Evolutionary conservation across 371 early-diverging fungal genomes (phyloP), one percentile per base, ranked within the genome.

Genomic region (Actinomortierella wolfii): DNA sequence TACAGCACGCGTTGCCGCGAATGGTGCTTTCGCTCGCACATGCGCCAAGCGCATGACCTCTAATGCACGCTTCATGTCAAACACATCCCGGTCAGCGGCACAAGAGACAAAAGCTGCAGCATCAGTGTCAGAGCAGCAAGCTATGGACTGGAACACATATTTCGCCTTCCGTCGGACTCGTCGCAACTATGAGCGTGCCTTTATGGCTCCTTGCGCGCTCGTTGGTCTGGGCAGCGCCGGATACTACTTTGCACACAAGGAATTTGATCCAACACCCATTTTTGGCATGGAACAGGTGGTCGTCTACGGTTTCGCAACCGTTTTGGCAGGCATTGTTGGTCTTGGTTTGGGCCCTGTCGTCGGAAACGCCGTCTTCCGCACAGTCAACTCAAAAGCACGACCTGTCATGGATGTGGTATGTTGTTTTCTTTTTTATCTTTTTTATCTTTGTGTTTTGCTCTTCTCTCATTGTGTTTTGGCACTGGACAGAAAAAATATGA

Each of bases 211-310:
- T 1, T 86, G 86, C 23, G 87, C 89, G 0, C 49, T 85, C 3
- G 34, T 81, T 20, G 89, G 90, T 11, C 78, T 91, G 28, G 63
- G 76, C 14, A 85, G 79, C 15, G 86, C 90, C 0, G 83, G 86
- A 13, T 81, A 84, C 40, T 90, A 91, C 56, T 91, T 94, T 70
- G 78, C 85, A 18, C 81, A 86, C 41, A 77, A 91, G 68, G 86
- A 90, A 54, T 85, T 94, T 49, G 91, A 92, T 61, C 93, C 94
- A 0, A 88, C 90, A 23, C 81, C 85, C 23, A 80, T 93, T 60
- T 80, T 91, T 67, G 94, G 93, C 14, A 70, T 93, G 76, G 94
- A 94, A 64, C 94, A 94, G 40, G 57, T 89, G 23, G 56, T 89
- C 51, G 84, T 88, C 34, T 88, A 91, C 63, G 82, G 69, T 17